phyloP scores from a whole-genome alignment of 306 rosid genomes.

The Fragaria vesca region DNA sequence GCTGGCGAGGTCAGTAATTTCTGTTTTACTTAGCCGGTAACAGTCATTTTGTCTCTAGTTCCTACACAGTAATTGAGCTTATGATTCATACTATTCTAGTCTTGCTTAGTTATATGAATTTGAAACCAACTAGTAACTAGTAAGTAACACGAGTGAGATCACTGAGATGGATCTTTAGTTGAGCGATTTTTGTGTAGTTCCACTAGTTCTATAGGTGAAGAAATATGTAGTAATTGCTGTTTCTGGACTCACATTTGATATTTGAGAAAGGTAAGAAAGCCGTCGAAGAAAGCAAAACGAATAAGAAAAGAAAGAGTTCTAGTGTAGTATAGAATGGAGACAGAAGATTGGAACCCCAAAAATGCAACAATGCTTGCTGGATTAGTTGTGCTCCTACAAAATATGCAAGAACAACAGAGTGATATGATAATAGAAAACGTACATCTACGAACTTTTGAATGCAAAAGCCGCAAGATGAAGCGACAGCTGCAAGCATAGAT shows the following conservation, averaged over 20 bases:
- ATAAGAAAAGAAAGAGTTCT: too few species aligned
- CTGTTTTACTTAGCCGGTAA: background rate
- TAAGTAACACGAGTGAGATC: background rate
- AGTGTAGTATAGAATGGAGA: too few species aligned
- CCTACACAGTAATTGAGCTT: background rate
- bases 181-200: background rate
- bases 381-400: background rate
- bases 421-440: background rate
- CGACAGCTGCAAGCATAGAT: conserved; percentile 49
- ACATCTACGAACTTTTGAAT: conserved; percentile 49
- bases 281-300: too few species aligned
- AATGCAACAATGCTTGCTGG: background rate
- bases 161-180: background rate
- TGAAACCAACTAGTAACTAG: too few species aligned
- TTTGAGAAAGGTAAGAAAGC: too few species aligned
- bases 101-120: background rate
- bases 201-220: too few species aligned
- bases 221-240: too few species aligned
- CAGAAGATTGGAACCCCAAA: background rate
- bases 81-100: background rate
- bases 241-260: too few species aligned
- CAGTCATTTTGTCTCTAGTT: background rate
- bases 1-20: conserved; percentile 86
- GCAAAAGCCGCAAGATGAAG: conserved; percentile 37
- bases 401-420: background rate